A percentile compares a stretch with the other conserved stretches of the same genome.
phyloP scores from a whole-genome alignment of 108 stramenopile species.

The Pseudonitzschia delicatissima region DNA sequence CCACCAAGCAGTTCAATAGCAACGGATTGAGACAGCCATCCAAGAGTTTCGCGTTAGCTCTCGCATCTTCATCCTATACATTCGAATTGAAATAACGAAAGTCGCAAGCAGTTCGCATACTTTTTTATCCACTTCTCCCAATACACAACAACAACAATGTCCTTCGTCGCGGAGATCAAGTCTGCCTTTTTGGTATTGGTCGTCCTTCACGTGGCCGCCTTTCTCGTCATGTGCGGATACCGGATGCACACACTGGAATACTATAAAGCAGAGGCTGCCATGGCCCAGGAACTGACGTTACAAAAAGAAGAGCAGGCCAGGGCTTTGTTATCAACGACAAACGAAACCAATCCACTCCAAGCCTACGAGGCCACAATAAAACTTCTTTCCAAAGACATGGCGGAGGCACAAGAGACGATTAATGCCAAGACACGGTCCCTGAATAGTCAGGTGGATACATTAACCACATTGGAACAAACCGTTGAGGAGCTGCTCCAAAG shows the following conservation, averaged over 20 bases:
- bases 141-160: background rate
- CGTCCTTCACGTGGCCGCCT: conserved; percentile 8
- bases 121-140: background rate
- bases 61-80: too few relatives aligned
- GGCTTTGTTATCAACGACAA: too few relatives aligned
- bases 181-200: background rate
- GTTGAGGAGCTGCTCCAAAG: background rate
- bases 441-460: background rate
- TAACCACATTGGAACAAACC: background rate
- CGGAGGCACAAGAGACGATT: background rate
- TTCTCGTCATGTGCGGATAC: conserved; percentile 15
- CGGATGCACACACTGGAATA: conserved; percentile 15
- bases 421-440: background rate
- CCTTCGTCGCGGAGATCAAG: background rate
- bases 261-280: conserved; percentile 2
- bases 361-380: background rate
- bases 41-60: too few relatives aligned
- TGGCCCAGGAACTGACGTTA: background rate
- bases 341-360: background rate
- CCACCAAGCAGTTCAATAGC: too few relatives aligned
- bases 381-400: background rate
- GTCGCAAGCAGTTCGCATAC: too few relatives aligned
- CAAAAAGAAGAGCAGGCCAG: background rate
- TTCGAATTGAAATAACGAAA: too few relatives aligned
- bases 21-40: too few relatives aligned